Conservation (phyloP, 805 yeast species). For the Saccharomycopsis fibuligera region DNA sequence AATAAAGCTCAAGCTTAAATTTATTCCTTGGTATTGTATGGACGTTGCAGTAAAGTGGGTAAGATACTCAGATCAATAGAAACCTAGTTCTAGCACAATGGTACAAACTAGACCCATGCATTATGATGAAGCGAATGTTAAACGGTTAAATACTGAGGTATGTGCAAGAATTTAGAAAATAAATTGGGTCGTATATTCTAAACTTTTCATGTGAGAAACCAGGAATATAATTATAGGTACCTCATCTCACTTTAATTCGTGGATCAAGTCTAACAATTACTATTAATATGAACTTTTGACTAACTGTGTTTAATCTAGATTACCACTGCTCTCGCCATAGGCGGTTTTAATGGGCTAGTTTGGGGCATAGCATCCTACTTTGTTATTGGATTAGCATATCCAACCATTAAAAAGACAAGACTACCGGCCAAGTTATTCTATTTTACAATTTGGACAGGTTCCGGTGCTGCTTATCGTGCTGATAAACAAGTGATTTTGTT, state of each 20-base stretch:
- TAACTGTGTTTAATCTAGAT: conserved; percentile 24
- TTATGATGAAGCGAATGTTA: conserved; percentile 12
- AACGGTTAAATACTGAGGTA: conserved; percentile 9
- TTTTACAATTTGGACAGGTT: conserved; percentile 36
- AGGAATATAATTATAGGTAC: no score
- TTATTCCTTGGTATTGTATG: not conserved
- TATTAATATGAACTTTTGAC: no score
- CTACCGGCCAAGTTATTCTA: conserved; percentile 36
- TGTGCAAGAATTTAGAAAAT: no score
- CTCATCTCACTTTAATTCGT: no score
- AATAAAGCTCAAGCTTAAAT: no score
- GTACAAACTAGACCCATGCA: conserved; percentile 12
- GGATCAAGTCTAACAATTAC: no score
- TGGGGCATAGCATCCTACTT: conserved; percentile 32
- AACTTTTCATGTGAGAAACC: no score
- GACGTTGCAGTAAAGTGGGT: not conserved
- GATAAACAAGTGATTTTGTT: conserved; percentile 34
- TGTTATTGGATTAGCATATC: conserved; percentile 30
- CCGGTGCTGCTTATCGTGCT: conserved; percentile 37
- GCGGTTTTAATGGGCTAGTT: conserved; percentile 37
- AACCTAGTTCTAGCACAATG: conserved; percentile 1
- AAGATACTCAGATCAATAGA: not conserved
- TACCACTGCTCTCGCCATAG: conserved; percentile 33
- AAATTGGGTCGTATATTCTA: no score
- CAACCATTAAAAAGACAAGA: conserved; percentile 33